Conservation (phyloP, 805 yeast species). For the Kurtzmaniella fragi region DNA sequence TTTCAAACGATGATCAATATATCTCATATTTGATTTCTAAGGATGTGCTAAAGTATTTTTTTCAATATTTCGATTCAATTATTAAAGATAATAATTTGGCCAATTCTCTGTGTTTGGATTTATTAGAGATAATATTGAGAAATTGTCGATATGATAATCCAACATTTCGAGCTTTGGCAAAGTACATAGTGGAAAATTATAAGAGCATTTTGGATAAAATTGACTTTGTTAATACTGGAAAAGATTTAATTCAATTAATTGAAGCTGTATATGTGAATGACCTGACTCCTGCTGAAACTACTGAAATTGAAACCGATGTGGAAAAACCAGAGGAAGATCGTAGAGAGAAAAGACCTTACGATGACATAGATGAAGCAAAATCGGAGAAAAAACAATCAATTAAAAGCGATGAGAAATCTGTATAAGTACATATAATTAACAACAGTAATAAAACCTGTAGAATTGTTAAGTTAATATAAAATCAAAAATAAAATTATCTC, state of each 20-base stretch:
- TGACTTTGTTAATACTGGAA: constrained; percentile 25
- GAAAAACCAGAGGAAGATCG: constrained; percentile 1
- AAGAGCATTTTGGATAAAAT: constrained; percentile 22
- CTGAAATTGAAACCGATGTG: background rate
- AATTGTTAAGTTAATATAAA: too few relatives aligned
- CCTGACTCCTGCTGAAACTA: background rate
- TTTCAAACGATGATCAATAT: constrained; percentile 59
- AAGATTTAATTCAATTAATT: constrained; percentile 18
- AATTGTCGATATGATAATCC: constrained; percentile 16
- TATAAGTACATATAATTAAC: too few relatives aligned
- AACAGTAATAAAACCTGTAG: too few relatives aligned
- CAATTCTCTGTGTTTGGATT: constrained; percentile 71
- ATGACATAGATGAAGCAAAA: background rate
- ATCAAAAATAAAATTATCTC: background rate
- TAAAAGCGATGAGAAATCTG: background rate
- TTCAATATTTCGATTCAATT: constrained; percentile 45
- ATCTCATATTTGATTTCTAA: constrained; percentile 52
- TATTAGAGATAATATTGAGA: constrained; percentile 43
- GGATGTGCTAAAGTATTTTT: constrained; percentile 45
- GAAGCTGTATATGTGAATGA: constrained; percentile 10
- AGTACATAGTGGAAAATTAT: constrained; percentile 26
- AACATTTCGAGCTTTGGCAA: constrained; percentile 25
- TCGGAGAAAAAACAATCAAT: too few relatives aligned
- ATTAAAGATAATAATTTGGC: constrained; percentile 54
- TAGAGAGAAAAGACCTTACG: background rate